Evolutionary conservation across 345 rosid genomes (phyloP), one percentile per base, ranked within the genome.

Genomic region (Schrenkiella parvula): DNA sequence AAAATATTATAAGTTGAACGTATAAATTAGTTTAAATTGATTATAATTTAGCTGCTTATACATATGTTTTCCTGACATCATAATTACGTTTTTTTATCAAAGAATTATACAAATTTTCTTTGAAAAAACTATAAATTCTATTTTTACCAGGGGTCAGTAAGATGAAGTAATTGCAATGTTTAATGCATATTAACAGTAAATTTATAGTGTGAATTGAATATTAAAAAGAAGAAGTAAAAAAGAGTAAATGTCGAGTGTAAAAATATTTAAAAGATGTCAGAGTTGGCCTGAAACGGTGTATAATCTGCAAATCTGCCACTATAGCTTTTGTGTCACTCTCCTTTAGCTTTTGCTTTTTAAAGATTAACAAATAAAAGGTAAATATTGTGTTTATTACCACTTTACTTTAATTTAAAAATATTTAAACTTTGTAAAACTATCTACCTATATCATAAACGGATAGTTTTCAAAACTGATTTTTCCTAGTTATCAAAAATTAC

Each of bases 201-300:
- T 5, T 28, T 41, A 19, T 47, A 56, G 50, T 42, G 54, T 68
- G 47, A 42, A 48, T n/a, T 22, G n/a, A 48, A 29, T 55, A 21
- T 18, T 25, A 19, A 26, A 64, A 48, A 13, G 21, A 29, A 21
- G 56, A 57, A 47, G 61, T 64, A 48, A 47, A 56, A 71, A 74
- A 62, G n/a, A 28, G 71, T 76, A 56, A 76, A 64, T 47, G 41
- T 43, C 17, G 7, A 28, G 67, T 31, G 80, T 70, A 64, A 57
- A 56, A 44, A 37, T 11, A 53, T 9, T 68, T 32, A 39, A 76
- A 64, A 35, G 8, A 50, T 77, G 80, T 77, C 80, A 70, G 80
- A 57, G 72, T 59, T 78, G 79, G 72, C 81, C 69, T 51, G 39
- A 71, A 71, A 71, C 81, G 75, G 80, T 71, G 55, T 50, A 76